Base-by-base conservation (phyloP, 805 yeast species). In the Pichia thaimueangensis region DNA sequence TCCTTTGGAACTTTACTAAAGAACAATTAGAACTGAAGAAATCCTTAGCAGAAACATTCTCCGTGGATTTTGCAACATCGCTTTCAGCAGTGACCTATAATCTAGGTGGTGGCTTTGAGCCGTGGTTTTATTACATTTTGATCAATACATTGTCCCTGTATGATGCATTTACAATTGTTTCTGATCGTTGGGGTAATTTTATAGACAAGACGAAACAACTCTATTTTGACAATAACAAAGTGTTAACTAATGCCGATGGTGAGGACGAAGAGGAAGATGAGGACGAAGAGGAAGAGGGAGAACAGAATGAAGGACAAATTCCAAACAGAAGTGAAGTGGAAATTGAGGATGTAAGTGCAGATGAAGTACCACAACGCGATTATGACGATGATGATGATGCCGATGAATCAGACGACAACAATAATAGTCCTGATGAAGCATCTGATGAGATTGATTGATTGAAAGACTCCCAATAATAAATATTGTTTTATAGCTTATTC, bases 181-280 rank as follows among this genome's bases (percentile, higher is more conserved):
- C 13, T 6, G 13, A 23, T 13, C 19, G 21, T 11, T 43, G 46
- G 46, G 16, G 11, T 3, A n/a, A 9, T 5, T 34, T 43, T 20
- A 15, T 19, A 4, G 42, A 39, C 2, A 23, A 29, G 10, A 35
- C 43, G 11, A 43, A 35, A 16, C 29, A 43, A 29, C n/a, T 17
- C 3, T 39, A 39, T 30, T 43, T 30, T 25, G 39, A 30, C 3
- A 43, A 39, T 21, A 39, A 12, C n/a, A 43, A 43, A 13, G 39
- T 43, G 2, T 25, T 43, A 7, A 28, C 42, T 7, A 43, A 43
- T 17, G 39, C 39, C 3, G 40, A 37, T 15, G 39, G 28, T 15
- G 25, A 29, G 3, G 35, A 42, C 7, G 19, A 16, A 15, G 38
- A 35, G 8, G 21, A 35, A 13, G 55, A 55, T 5, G 52, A 49